Conservation (phyloP, 1,139 yeast species). For the Kazachstania sp. region DNA sequence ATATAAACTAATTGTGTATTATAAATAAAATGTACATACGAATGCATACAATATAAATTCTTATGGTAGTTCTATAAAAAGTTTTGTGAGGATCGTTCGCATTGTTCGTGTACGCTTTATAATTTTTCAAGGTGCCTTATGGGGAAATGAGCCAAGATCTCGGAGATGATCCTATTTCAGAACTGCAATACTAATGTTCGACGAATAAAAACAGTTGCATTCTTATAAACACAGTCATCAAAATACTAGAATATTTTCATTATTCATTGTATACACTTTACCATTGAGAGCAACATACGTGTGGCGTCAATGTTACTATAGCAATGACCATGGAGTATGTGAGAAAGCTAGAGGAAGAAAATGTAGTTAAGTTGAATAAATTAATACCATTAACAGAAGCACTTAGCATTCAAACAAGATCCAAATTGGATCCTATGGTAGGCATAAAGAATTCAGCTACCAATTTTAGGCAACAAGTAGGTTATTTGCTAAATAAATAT, state of each 20-base stretch:
- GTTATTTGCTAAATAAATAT: background rate
- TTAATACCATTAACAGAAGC: background rate
- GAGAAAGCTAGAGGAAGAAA: slow-evolving; percentile 1
- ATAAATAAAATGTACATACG: too few species aligned
- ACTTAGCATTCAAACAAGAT: background rate
- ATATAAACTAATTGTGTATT: background rate
- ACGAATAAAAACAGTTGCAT: too few species aligned
- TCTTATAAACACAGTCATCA: too few species aligned
- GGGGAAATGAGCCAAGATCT: background rate
- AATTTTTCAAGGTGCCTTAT: too few species aligned
- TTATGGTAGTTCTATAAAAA: background rate
- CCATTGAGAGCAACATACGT: too few species aligned
- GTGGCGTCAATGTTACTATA: background rate
- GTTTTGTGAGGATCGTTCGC: too few species aligned
- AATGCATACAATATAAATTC: too few species aligned
- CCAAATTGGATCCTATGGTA: slow-evolving; percentile 2
- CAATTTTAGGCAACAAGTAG: background rate
- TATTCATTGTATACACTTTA: too few species aligned
- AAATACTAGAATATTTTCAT: too few species aligned
- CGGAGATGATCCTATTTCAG: background rate
- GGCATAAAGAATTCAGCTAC: background rate
- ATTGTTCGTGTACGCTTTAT: too few species aligned
- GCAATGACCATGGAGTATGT: background rate
- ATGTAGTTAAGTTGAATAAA: background rate
- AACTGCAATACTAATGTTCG: too few species aligned